A percentile compares a stretch with the other conserved stretches of the same genome.
Conservation (phyloP, 352 stramenopile species). For the Phytophthora pinifolia region DNA sequence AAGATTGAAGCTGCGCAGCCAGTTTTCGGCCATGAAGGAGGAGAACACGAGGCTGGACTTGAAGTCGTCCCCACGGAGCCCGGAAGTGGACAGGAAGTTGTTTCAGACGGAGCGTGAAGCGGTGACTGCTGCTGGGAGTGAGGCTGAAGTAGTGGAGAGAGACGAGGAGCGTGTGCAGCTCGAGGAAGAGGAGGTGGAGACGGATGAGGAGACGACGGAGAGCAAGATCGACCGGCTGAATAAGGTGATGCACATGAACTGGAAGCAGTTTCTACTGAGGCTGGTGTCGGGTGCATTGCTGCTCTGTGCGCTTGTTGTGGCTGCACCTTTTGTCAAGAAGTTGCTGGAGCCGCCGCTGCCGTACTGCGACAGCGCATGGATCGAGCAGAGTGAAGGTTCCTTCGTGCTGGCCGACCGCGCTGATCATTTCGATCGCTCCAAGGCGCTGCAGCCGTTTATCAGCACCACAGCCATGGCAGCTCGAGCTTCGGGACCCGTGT, state of each 20-base stretch:
- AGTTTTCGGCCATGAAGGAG: slow-evolving; percentile 38
- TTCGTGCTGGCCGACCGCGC: slow-evolving; percentile 26
- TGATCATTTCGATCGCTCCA: slow-evolving; percentile 41
- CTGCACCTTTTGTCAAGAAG: slow-evolving; percentile 37
- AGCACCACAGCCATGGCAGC: slow-evolving; percentile 13
- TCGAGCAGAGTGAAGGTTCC: slow-evolving; percentile 25
- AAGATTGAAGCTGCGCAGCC: slow-evolving; percentile 40
- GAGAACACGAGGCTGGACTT: slow-evolving; percentile 14
- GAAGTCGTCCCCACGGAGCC: background rate
- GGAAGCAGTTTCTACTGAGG: slow-evolving; percentile 41
- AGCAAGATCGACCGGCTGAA: slow-evolving; percentile 34
- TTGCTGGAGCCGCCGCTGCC: slow-evolving; percentile 38
- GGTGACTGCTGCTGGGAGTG: background rate
- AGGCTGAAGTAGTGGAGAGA: slow-evolving; percentile 14
- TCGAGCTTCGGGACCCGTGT: slow-evolving; percentile 14
- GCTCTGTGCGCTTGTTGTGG: slow-evolving; percentile 46
- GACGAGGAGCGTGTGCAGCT: slow-evolving; percentile 21
- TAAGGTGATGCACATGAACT: slow-evolving; percentile 41
- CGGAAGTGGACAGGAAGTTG: slow-evolving; percentile 9
- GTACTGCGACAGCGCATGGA: slow-evolving; percentile 59
- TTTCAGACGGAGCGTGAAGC: slow-evolving; percentile 1
- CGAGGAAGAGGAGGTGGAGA: slow-evolving; percentile 40
- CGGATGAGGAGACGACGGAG: slow-evolving; percentile 55
- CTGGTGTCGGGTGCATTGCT: slow-evolving; percentile 32
- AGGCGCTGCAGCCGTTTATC: slow-evolving; percentile 55